Base-by-base conservation (phyloP, 73 alveolate genomes). In the Paramecium pentaurelia region DNA sequence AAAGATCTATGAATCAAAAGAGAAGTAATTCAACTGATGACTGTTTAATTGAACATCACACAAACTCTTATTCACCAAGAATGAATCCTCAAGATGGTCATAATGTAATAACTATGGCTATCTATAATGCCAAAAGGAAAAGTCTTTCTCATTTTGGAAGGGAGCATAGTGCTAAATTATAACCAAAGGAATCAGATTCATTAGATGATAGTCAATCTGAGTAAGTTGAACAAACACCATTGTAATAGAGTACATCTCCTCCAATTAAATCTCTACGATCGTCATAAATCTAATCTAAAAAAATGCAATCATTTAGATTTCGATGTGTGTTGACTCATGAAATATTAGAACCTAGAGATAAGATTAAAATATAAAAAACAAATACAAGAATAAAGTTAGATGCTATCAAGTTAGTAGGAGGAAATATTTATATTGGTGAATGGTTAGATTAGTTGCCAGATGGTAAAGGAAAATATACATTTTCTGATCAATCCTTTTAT, bases 381-480 rank as follows among this genome's bases (percentile, higher is more conserved):
- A 73, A 73, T 73, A 34, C 14, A 73, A 20, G 73, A 80, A 49
- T 80, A 12, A 80, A 80, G 27, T 44, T 44, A 18, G 73, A 49
- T 45, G 91, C 91, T 9, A 80, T 80, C 18, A 80, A 80, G 58
- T 80, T 80, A 49, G 51, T 45, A 9, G 91, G 75, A 18, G 91
- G 91, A 25, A 80, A 80, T 14, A 14, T 80, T 20, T 80, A 80
- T 9, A 80, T 20, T 32, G 91, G 91, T 1, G 91, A 80, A 47
- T 80, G 91, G 91, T 45, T 80, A 5, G 44, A 80, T 45, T 30
- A 42, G 47, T 3, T 45, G 54, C 91, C 91, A 25, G 91, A 40
- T 80, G 97, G 97, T 1, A 84, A 71, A 84, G 97, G 97, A 5
- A 93, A 92, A 6, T 95, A 95, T 60, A 88, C 94, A 3, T 93